Base-by-base conservation (phyloP, 2,329 filamentous ascomycete species). In the Fusarium setosum region DNA sequence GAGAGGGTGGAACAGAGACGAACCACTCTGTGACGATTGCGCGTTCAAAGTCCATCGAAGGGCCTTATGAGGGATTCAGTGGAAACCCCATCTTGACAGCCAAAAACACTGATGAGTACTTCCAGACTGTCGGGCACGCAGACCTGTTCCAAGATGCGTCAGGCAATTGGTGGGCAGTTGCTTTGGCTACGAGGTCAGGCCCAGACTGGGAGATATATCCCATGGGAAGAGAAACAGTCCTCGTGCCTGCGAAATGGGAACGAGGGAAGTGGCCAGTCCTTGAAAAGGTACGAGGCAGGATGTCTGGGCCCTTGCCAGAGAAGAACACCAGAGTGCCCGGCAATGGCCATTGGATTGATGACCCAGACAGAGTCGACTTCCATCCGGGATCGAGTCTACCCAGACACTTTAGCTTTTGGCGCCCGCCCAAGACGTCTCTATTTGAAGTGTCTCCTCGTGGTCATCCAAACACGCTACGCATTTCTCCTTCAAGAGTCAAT, bases 141-240 rank as follows among this genome's bases (percentile, higher is more conserved):
- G 80, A 83, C 62, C 59, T 83, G 1, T 82, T 82, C 68, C 79
- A 81, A 44, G 80, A 82, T 45, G 44, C 64, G 1, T 37, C 65
- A 0, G 83, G 81, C 0, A 80, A 83, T 29, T 88, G 85, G 85
- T 87, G 84, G 85, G 81, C 78, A 0, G 75, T 82, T 6, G 78
- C 79, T 2, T 72, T 88, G 2, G 76, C 81, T 1, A 83, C 81
- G 0, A 76, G 85, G 32, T 53, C 54, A 12, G 3, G 80, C 0
- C 78, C 80, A 0, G 73, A 73, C 15, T 84, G 74, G 63, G 63
- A 70, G 24, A 74, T 75, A 18, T 85, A 82, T 63, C 83, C 84
- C 0, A 85, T 86, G 84, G 85, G 85, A 1, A 76, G 86, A 10
- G 85, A 88, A 68, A 81, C 82, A 0, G 80, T 85, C 1, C 71